Evolutionary conservation across 2,329 filamentous ascomycete genomes (phyloP).

Genomic region (Pseudophaeomoniella oleicola): DNA sequence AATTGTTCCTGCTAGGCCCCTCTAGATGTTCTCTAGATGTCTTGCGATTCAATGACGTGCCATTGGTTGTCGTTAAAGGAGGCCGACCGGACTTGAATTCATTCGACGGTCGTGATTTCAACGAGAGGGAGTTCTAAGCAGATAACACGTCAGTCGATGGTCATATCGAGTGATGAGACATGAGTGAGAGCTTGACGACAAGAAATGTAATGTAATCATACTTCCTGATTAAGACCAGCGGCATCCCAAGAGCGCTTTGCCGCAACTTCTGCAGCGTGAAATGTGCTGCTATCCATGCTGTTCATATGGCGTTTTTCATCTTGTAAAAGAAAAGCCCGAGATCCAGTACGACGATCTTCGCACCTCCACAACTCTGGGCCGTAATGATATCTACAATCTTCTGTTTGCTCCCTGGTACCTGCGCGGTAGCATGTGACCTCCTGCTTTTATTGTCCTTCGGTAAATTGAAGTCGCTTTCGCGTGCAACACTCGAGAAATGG

Average conservation of each 20-base stretch:
- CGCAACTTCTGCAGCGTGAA: background rate
- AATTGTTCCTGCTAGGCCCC: background rate
- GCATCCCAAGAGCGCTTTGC: background rate
- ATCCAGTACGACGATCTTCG: too few relatives aligned
- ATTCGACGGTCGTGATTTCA: constrained; percentile 21
- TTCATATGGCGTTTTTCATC: background rate
- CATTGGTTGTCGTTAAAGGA: constrained; percentile 3
- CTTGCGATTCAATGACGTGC: background rate
- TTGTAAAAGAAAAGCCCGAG: too few relatives aligned
- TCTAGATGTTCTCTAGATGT: background rate
- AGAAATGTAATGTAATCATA: too few relatives aligned
- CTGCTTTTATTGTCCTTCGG: too few relatives aligned
- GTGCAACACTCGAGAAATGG: too few relatives aligned
- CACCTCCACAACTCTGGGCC: too few relatives aligned
- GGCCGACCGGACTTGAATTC: constrained; percentile 20
- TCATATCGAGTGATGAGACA: too few relatives aligned
- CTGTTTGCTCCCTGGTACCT: too few relatives aligned
- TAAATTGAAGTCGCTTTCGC: too few relatives aligned
- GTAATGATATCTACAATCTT: too few relatives aligned
- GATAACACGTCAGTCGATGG: background rate
- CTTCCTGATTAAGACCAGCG: background rate
- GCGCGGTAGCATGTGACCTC: too few relatives aligned
- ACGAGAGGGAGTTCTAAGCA: constrained; percentile 6
- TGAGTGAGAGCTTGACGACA: too few relatives aligned
- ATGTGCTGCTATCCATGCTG: background rate